Percentiles rank a stretch among this genome's conserved stretches.
Evolutionary conservation across 1,139 yeast species (phyloP).

Genomic region (Protomyces pachydermus): DNA sequence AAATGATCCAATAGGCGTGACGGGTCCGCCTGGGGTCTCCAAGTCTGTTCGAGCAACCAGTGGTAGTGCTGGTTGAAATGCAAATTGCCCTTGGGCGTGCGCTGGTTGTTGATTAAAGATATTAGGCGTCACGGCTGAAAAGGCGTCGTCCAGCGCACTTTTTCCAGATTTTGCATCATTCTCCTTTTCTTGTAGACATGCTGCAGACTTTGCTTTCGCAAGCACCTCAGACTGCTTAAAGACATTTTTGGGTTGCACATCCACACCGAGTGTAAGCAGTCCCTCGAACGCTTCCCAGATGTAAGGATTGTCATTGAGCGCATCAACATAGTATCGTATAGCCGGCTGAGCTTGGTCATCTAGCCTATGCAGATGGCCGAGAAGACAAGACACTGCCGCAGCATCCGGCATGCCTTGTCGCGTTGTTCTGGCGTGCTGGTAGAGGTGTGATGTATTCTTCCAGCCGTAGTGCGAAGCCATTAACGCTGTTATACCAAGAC

Average conservation of each 20-base stretch:
- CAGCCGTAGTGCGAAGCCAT: background rate
- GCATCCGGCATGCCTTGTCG: slow-evolving; percentile 53
- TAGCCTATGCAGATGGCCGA: slow-evolving; percentile 61
- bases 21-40: slow-evolving; percentile 8
- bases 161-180: background rate
- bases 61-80: slow-evolving; percentile 11
- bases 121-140: slow-evolving; percentile 2
- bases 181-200: background rate
- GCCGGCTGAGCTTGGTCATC: slow-evolving; percentile 59
- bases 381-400: slow-evolving; percentile 57
- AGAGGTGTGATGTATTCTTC: background rate
- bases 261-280: slow-evolving; percentile 62
- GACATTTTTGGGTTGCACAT: slow-evolving; percentile 57
- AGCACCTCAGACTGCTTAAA: slow-evolving; percentile 36
- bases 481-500: slow-evolving; percentile 58
- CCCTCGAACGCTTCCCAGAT: slow-evolving; percentile 84
- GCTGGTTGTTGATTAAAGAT: slow-evolving; percentile 1
- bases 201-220: background rate
- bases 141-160: background rate
- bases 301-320: slow-evolving; percentile 68
- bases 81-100: background rate
- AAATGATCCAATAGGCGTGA: slow-evolving; percentile 6
- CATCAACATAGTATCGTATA: slow-evolving; percentile 60
- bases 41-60: slow-evolving; percentile 3
- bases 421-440: slow-evolving; percentile 31